A percentile compares a stretch with the other conserved stretches of the same genome.
Evolutionary conservation across 148 eudicot genomes (phyloP).

Genomic region (Fagopyrum homotropicum): DNA sequence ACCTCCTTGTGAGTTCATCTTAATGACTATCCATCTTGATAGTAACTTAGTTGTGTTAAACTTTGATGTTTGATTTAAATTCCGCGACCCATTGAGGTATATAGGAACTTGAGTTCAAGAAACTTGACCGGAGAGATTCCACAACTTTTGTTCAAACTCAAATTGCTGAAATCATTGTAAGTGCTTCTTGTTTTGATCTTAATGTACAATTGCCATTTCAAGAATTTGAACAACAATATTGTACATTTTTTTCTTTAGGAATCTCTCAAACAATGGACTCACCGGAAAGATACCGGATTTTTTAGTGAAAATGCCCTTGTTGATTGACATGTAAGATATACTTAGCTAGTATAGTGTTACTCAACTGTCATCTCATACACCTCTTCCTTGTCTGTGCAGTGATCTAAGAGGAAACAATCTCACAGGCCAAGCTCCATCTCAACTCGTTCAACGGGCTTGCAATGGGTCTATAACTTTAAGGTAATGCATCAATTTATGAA

Average conservation of each 20-base stretch:
- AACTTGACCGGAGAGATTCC: background rate
- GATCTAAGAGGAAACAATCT: background rate
- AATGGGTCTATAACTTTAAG: background rate
- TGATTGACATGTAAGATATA: conserved; percentile 5
- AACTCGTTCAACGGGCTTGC: background rate
- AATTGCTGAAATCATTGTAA: background rate
- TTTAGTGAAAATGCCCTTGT: background rate
- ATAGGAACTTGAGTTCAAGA: background rate
- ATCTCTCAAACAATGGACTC: conserved; percentile 12
- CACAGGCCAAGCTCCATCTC: background rate
- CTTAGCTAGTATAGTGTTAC: too few species aligned
- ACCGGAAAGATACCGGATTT: conserved; percentile 9
- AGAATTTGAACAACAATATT: background rate
- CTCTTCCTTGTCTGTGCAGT: background rate
- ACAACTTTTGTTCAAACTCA: background rate
- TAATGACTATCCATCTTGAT: background rate
- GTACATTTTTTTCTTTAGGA: background rate
- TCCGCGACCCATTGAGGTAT: background rate
- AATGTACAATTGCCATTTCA: background rate
- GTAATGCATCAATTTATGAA: background rate
- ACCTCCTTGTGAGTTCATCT: conserved; percentile 1
- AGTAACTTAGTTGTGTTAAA: background rate
- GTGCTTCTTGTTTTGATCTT: background rate
- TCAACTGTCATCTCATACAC: background rate
- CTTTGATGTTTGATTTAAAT: background rate